These are phyloP conservation scores for Rhodotorula diobovata DNA, from an alignment of 768 basidiomycete species.

Conservation along the genomic window DNA sequence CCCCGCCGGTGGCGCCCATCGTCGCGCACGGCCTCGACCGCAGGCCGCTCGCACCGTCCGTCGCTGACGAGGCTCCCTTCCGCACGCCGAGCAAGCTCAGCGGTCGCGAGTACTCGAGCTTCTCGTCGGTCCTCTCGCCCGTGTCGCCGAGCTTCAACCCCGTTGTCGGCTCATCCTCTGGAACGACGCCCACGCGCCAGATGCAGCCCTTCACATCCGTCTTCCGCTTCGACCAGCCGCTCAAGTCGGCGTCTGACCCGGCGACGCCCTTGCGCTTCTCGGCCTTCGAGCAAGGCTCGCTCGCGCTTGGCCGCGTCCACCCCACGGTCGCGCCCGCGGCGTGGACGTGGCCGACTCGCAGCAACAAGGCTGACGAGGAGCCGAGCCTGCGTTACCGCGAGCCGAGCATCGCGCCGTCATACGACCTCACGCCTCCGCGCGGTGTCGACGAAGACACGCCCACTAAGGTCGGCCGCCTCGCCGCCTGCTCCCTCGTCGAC, in stretches of 20 bases:
- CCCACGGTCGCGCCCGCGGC: no score
- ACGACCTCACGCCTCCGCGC: background rate
- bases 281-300: background rate
- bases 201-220: no score
- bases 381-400: background rate
- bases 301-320: background rate
- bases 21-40: no score
- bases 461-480: background rate
- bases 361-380: background rate
- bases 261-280: background rate
- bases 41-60: background rate
- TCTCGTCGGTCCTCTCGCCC: background rate
- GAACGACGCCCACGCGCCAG: background rate
- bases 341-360: background rate
- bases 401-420: background rate
- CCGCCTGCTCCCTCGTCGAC: background rate
- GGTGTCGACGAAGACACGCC: background rate
- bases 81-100: background rate
- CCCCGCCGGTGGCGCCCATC: no score
- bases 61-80: accelerated
- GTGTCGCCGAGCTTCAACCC: background rate
- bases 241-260: background rate
- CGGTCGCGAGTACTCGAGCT: background rate
- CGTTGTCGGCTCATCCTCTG: background rate
- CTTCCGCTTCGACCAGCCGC: background rate